These are phyloP conservation scores for Dillenia turbinata DNA, from an alignment of 164 flowering plant species.

Conservation along the genomic window DNA sequence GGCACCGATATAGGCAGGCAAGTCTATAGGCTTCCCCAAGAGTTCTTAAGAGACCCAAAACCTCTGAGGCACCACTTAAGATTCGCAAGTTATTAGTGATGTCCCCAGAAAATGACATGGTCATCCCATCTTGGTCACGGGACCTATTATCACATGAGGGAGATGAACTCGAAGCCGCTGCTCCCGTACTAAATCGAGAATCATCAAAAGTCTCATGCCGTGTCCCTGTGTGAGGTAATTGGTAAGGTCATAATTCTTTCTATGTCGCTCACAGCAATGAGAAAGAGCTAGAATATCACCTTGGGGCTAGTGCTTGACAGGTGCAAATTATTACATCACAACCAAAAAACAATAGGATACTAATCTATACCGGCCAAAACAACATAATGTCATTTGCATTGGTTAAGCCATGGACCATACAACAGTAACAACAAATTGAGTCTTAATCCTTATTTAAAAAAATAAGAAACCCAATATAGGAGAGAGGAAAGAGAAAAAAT, in stretches of 20 bases:
- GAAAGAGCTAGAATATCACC: background rate
- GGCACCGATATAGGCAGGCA: slow-evolving; percentile 71
- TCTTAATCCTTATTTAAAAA: too few relatives aligned
- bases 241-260: slow-evolving; percentile 1
- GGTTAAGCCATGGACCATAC: too few relatives aligned
- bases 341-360: too few relatives aligned
- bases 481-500: too few relatives aligned
- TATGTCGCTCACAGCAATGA: background rate
- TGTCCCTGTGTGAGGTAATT: slow-evolving; percentile 39
- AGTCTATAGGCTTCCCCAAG: slow-evolving; percentile 92
- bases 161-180: slow-evolving; percentile 35
- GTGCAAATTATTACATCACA: too few relatives aligned
- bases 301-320: background rate
- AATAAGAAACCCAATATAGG: too few relatives aligned
- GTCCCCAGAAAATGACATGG: slow-evolving; percentile 25
- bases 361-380: too few relatives aligned
- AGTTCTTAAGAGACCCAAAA: slow-evolving; percentile 62
- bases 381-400: too few relatives aligned
- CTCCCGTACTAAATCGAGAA: slow-evolving; percentile 34
- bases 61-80: slow-evolving; percentile 53
- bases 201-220: slow-evolving; percentile 63
- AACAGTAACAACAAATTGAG: too few relatives aligned
- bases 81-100: slow-evolving; percentile 30
- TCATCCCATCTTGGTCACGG: slow-evolving; percentile 46
- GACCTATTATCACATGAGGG: slow-evolving; percentile 42